These are phyloP conservation scores for Mucor ambiguus DNA, from an alignment of 371 early-diverging fungal species.

Conservation along the genomic window DNA sequence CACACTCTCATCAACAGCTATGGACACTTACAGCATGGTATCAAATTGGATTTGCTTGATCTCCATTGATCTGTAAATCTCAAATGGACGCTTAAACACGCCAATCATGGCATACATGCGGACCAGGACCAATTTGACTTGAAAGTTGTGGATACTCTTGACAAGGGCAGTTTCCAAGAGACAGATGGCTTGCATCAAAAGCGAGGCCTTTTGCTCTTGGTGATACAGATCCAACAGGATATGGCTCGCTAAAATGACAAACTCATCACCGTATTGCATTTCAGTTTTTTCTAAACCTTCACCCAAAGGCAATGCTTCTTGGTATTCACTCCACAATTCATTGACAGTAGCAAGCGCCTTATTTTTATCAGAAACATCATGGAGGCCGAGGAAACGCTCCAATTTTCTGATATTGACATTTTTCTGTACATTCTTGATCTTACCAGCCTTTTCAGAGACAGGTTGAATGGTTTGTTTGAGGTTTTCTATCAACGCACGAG, in stretches of 20 bases:
- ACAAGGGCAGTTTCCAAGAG: constrained; percentile 76
- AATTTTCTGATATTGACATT: constrained; percentile 58
- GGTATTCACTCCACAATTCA: constrained; percentile 57
- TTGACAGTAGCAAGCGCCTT: constrained; percentile 36
- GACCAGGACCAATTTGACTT: constrained; percentile 81
- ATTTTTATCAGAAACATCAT: constrained; percentile 19
- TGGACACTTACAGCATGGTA: constrained; percentile 68
- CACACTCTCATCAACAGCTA: background rate
- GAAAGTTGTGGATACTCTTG: constrained; percentile 78
- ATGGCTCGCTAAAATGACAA: constrained; percentile 67
- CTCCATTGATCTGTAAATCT: constrained; percentile 74
- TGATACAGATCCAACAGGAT: constrained; percentile 58
- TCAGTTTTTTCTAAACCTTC: constrained; percentile 70
- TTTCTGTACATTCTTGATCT: constrained; percentile 47
- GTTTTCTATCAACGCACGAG: constrained; percentile 38
- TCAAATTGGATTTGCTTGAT: constrained; percentile 91
- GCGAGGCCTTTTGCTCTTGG: constrained; percentile 29
- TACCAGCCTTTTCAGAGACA: constrained; percentile 23
- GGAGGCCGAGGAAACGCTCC: constrained; percentile 52
- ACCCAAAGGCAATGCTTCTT: constrained; percentile 66
- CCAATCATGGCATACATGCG: constrained; percentile 76
- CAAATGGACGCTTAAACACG: constrained; percentile 64
- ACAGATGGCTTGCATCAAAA: constrained; percentile 56
- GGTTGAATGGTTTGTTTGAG: constrained; percentile 37
- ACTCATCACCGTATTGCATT: constrained; percentile 83